Percentiles rank a stretch among this genome's conserved stretches.
These are phyloP conservation scores for Dendrobium huoshanense DNA, from an alignment of 106 monocot genomes.

Conservation along the genomic window DNA sequence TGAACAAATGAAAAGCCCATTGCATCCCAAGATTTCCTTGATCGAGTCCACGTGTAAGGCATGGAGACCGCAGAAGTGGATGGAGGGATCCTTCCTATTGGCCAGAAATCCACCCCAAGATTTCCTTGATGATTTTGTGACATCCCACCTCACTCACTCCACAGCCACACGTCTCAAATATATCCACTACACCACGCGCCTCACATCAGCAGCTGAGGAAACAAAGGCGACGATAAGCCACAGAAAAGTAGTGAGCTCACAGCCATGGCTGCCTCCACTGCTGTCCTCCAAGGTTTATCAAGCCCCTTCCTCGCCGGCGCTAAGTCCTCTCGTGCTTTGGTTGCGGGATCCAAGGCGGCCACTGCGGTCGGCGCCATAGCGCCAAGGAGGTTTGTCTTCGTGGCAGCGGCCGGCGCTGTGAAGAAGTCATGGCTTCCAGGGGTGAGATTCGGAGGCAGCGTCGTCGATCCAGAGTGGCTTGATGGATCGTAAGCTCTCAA, in stretches of 20 bases:
- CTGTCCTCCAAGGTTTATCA: slow-evolving; percentile 57
- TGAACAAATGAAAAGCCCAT: too few species aligned
- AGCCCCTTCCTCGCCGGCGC: slow-evolving; percentile 67
- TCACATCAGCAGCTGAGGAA: not conserved
- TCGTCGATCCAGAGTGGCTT: slow-evolving; percentile 91
- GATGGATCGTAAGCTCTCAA: slow-evolving; percentile 80
- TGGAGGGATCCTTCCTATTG: slow-evolving; percentile 64
- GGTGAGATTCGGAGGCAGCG: slow-evolving; percentile 53
- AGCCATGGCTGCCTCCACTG: slow-evolving; percentile 71
- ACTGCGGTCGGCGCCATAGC: not conserved
- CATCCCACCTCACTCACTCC: slow-evolving; percentile 8
- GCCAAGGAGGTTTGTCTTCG: slow-evolving; percentile 23
- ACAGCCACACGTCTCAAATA: not conserved
- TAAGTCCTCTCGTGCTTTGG: slow-evolving; percentile 23
- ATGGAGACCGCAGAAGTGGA: slow-evolving; percentile 24
- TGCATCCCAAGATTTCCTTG: too few species aligned
- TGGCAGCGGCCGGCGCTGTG: slow-evolving; percentile 39
- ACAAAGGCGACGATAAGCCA: too few species aligned
- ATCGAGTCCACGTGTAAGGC: slow-evolving; percentile 28
- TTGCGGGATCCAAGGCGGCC: slow-evolving; percentile 18
- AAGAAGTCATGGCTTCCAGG: slow-evolving; percentile 97
- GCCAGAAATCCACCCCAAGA: slow-evolving; percentile 80
- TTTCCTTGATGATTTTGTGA: slow-evolving; percentile 50
- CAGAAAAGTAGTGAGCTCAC: not conserved
- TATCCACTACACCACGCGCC: not conserved